Conservation (phyloP, 352 stramenopile genomes). For the Pythium plurisporium region DNA sequence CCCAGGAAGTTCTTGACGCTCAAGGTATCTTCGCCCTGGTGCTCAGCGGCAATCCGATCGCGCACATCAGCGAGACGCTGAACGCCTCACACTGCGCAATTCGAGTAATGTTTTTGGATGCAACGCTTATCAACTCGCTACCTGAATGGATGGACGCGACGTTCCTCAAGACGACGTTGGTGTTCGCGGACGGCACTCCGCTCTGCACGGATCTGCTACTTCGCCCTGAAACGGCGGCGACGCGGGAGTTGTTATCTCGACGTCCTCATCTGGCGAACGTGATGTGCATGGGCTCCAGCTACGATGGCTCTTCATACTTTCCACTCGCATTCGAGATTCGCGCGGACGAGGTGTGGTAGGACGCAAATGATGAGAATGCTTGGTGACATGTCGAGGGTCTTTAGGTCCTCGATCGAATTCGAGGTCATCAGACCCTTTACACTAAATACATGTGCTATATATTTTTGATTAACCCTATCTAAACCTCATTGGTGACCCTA, state of each 20-base stretch:
- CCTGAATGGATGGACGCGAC: conserved; percentile 4
- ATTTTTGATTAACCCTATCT: no score
- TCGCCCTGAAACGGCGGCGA: not conserved
- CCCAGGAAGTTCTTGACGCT: not conserved
- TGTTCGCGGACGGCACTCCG: not conserved
- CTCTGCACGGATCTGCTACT: not conserved
- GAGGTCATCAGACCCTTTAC: no score
- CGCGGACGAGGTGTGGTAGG: not conserved
- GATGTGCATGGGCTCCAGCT: not conserved
- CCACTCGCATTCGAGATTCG: conserved; percentile 1
- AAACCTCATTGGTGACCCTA: no score
- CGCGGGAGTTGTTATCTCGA: not conserved
- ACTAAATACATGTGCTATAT: no score
- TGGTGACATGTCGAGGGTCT: no score
- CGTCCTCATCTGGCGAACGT: not conserved
- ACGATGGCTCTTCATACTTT: not conserved
- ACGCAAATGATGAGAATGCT: no score
- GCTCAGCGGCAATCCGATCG: conserved; percentile 8
- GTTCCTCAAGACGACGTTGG: not conserved
- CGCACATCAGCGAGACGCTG: not conserved
- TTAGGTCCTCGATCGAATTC: no score
- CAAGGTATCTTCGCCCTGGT: not conserved
- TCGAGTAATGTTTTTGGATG: not conserved
- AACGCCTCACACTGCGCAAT: not conserved
- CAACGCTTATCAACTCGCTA: not conserved